These are phyloP conservation scores for Epichloe brachyelytri DNA, from an alignment of 2,329 filamentous ascomycete species.

Conservation along the genomic window DNA sequence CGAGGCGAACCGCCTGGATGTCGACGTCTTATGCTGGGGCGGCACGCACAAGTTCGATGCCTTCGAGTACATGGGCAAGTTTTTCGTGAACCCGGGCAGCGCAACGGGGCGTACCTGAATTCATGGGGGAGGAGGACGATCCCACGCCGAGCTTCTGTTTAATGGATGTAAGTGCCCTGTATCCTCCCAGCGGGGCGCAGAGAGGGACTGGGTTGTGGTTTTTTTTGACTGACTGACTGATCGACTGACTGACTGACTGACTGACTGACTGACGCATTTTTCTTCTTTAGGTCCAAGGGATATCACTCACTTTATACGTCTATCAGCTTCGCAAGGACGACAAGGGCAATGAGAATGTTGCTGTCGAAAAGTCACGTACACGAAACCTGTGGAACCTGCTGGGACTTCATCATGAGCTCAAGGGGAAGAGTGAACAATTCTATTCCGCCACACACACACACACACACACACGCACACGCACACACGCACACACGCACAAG, in stretches of 20 bases:
- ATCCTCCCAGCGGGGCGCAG: no score
- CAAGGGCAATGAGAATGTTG: conserved; percentile 65
- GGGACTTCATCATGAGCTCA: conserved; percentile 34
- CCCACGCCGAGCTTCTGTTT: conserved; percentile 85
- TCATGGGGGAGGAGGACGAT: conserved; percentile 50
- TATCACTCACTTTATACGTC: conserved; percentile 89
- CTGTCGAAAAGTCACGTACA: conserved; percentile 76
- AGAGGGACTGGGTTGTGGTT: no score
- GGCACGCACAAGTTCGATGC: conserved; percentile 57
- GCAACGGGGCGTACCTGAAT: conserved; percentile 49
- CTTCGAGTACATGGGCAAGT: conserved; percentile 63
- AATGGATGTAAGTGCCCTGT: conserved; percentile 70
- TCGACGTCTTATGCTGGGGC: conserved; percentile 57
- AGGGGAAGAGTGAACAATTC: background rate
- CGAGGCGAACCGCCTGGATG: conserved; percentile 55
- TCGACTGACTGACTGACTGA: no score
- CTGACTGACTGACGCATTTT: background rate
- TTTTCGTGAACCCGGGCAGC: conserved; percentile 57
- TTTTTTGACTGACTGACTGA: background rate
- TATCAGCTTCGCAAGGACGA: conserved; percentile 73
- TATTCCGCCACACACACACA: background rate
- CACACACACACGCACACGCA: background rate
- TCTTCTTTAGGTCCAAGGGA: conserved; percentile 67
- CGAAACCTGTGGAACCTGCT: conserved; percentile 55
- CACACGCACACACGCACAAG: no score